A percentile compares a stretch with the other conserved stretches of the same genome.
Evolutionary conservation across 1,139 yeast genomes (phyloP).

Genomic region (Debaryomyces nepalensis): DNA sequence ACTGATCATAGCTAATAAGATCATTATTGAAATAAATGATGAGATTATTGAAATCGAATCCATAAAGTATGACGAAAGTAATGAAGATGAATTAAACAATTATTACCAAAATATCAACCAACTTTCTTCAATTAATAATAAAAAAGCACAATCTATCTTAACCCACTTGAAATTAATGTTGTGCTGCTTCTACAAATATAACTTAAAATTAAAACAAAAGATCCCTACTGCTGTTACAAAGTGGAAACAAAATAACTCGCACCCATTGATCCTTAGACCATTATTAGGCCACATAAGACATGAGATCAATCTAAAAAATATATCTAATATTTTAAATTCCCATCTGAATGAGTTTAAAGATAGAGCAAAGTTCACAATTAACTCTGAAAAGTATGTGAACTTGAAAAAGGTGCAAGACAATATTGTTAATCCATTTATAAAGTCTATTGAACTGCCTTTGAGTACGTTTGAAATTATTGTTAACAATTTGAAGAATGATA

Average conservation of each 20-base stretch:
- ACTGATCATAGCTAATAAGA: constrained; percentile 65
- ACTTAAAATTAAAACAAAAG: constrained; percentile 50
- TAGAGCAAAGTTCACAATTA: constrained; percentile 24
- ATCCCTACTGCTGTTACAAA: constrained; percentile 55
- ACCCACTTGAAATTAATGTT: constrained; percentile 61
- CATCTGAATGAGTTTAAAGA: constrained; percentile 25
- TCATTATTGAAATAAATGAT: constrained; percentile 67
- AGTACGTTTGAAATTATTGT: constrained; percentile 29
- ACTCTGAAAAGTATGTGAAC: constrained; percentile 33
- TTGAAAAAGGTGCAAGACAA: constrained; percentile 22
- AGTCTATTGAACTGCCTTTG: constrained; percentile 43
- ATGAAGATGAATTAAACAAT: constrained; percentile 42
- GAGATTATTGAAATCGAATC: constrained; percentile 74
- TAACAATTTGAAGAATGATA: constrained; percentile 19
- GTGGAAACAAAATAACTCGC: constrained; percentile 54
- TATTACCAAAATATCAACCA: constrained; percentile 36
- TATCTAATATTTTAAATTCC: constrained; percentile 47
- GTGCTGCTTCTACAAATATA: constrained; percentile 60
- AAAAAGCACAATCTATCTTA: constrained; percentile 57
- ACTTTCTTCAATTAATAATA: constrained; percentile 38
- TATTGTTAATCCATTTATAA: constrained; percentile 41
- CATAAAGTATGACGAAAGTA: constrained; percentile 52
- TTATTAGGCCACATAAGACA: constrained; percentile 72
- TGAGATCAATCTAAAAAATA: constrained; percentile 51
- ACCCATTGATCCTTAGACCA: constrained; percentile 63